Base-by-base conservation (phyloP, 179 eudicot genomes). In the Nepenthes alata region DNA sequence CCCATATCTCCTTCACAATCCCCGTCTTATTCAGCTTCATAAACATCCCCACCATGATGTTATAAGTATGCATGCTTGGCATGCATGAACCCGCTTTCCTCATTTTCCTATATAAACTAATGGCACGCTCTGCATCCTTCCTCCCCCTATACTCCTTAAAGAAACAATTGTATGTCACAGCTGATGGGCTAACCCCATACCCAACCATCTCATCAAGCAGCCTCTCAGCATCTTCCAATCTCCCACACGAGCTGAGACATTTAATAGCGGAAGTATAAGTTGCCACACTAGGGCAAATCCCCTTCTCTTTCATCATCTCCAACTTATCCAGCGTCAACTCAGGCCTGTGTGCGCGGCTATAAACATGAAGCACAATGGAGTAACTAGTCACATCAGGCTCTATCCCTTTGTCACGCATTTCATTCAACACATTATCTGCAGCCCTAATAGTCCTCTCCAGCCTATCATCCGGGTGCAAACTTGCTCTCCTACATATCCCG, bases 361-460 rank as follows among this genome's bases (percentile, higher is more conserved):
- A 93, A 55, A 93, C 98, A 66, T 93, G 96, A 47, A 93, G 78
- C 64, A 93, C 77, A 56, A 89, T 85, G 0, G 98, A 93, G 72
- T 89, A 85, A 55, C 95, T 93, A 3, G 90, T 81, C 49, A 93
- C 96, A 72, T 93, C 96, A 7, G 98, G 96, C 54, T 89, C 87
- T 35, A 93, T 70, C 47, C 96, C 95, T 75, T 82, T 86, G 49
- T 77, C 70, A n/a, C 61, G 77, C 98, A 91, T 91, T 76, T 91
- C 98, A 70, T 77, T 89, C 55, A 89, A 71, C 82, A 91, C 76
- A 72, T 70, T 83, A 72, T 83, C 86, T 49, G 95, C 98, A 6
- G 78, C 80, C 44, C 83, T 69, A 14, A 91, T 74, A 2, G 81
- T 82, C 69, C 77, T 75, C 81, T 86, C 93, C 51, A 91, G 86